These are phyloP conservation scores for Urochloa ruziziensis DNA, from an alignment of 176 grass and related monocot genomes.

Conservation along the genomic window DNA sequence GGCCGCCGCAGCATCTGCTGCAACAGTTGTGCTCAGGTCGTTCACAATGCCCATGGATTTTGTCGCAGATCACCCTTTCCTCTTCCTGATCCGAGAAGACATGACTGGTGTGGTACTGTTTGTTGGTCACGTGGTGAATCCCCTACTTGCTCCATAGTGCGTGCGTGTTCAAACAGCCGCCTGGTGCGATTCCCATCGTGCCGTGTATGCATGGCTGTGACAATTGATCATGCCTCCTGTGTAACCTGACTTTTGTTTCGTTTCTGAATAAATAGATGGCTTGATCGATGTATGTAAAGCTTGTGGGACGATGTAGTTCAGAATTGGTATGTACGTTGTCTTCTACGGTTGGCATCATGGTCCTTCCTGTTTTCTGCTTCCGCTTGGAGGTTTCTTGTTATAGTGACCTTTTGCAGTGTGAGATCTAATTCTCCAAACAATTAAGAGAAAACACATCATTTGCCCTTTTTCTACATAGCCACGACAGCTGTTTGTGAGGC, in stretches of 20 bases:
- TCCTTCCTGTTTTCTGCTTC: background rate
- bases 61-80: constrained; percentile 53
- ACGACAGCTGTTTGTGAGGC: background rate
- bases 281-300: background rate
- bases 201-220: background rate
- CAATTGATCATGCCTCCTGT: constrained; percentile 19
- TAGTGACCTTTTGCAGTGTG: background rate
- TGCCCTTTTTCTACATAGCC: background rate
- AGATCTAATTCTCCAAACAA: background rate
- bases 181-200: background rate
- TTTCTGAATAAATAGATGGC: constrained; percentile 14
- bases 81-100: constrained; percentile 60
- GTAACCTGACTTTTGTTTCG: constrained; percentile 8
- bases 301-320: background rate
- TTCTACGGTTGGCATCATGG: background rate
- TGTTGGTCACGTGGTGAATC: constrained; percentile 51
- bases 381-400: background rate
- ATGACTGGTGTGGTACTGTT: constrained; percentile 52
- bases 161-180: background rate
- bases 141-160: constrained; percentile 30
- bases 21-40: constrained; percentile 21
- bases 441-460: background rate
- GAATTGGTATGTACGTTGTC: background rate
- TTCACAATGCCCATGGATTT: constrained; percentile 26
- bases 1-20: constrained; percentile 52